Evolutionary conservation across 2,329 filamentous ascomycete species (phyloP).

Genomic region (Xylaria sp.): DNA sequence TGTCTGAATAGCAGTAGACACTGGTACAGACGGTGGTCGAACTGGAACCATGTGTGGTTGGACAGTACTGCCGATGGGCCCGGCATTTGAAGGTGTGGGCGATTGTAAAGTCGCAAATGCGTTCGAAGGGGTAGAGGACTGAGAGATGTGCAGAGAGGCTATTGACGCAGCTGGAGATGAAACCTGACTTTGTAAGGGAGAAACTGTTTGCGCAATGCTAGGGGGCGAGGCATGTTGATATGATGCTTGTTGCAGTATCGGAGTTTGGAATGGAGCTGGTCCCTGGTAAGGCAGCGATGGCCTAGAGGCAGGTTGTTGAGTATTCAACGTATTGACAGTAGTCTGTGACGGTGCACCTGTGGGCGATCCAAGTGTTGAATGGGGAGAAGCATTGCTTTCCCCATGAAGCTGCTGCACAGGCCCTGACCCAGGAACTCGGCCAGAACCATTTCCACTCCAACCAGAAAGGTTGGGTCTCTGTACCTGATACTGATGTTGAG

Average conservation of each 20-base stretch:
- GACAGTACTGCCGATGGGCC: conserved; percentile 5
- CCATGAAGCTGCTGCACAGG: not conserved
- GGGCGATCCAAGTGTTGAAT: conserved; percentile 8
- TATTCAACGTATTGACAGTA: conserved; percentile 2
- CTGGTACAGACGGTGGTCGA: conserved; percentile 15
- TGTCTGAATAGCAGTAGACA: conserved; percentile 3
- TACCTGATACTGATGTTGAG: conserved; percentile 10
- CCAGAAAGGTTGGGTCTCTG: not conserved
- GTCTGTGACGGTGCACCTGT: conserved; percentile 5
- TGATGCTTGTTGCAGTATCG: conserved; percentile 8
- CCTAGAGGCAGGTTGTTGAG: conserved; percentile 9
- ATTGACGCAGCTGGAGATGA: conserved; percentile 29
- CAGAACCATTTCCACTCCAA: conserved; percentile 2
- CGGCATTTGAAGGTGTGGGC: conserved; percentile 2
- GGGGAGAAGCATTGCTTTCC: not conserved
- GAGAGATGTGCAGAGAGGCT: conserved; percentile 25
- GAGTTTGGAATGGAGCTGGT: not conserved
- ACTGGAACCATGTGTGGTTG: conserved; percentile 10
- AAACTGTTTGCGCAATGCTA: conserved; percentile 19
- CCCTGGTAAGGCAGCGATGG: conserved; percentile 9
- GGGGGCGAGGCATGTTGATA: conserved; percentile 20
- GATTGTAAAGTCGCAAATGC: conserved; percentile 12
- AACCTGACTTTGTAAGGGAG: conserved; percentile 29
- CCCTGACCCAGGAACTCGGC: not conserved
- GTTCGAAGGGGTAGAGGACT: conserved; percentile 24